Base-by-base conservation (phyloP, 1,139 yeast species). In the Diutina pseudorugosa region DNA sequence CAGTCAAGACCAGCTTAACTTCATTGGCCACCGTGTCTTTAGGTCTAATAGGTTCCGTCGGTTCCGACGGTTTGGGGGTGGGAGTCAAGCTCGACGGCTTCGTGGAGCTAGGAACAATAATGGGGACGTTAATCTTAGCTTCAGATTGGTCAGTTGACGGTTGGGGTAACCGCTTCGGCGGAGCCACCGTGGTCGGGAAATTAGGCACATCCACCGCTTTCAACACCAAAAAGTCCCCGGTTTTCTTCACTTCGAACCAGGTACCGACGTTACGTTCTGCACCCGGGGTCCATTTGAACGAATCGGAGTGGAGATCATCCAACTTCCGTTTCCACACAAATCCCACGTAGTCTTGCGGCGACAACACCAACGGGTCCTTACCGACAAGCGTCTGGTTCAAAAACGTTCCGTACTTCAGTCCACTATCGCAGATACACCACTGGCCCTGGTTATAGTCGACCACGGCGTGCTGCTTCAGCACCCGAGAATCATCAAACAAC, bases 381-480 rank as follows among this genome's bases (percentile, higher is more conserved):
- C 59, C 47, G 25, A 71, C 57, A 47, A 62, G 65, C 6, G 61
- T 52, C 21, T 62, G 60, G 55, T 71, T 69, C 51, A 71, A 53
- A 18, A 71, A 58, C 6, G 77, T 73, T 0, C 78, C 78, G 60
- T 72, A 73, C 33, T 74, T 71, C 5, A 76, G 71, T 12, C 57
- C 57, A 14, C 57, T 55, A 55, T 73, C 78, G 53, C 59, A 60
- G 45, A 73, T 53, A 43, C 51, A 60, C 52, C 49, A 45, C 3
- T 45, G 20, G 9, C 49, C 49, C 14, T 45, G 20, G 4, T 27
- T 16, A 9, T 7, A 27, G 20, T 11, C 12, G 16, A 45, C 21
- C 8, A 6, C 6, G n/a, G 23, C 49, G 30, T 45, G 49, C 20
- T 27, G 11, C 40, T 16, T 25, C 49, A 27, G 41, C 4, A 45